Percentiles rank a stretch among this genome's conserved stretches.
Evolutionary conservation across 2,329 filamentous ascomycete species (phyloP).

Genomic region (Botryosphaeria dothidea): DNA sequence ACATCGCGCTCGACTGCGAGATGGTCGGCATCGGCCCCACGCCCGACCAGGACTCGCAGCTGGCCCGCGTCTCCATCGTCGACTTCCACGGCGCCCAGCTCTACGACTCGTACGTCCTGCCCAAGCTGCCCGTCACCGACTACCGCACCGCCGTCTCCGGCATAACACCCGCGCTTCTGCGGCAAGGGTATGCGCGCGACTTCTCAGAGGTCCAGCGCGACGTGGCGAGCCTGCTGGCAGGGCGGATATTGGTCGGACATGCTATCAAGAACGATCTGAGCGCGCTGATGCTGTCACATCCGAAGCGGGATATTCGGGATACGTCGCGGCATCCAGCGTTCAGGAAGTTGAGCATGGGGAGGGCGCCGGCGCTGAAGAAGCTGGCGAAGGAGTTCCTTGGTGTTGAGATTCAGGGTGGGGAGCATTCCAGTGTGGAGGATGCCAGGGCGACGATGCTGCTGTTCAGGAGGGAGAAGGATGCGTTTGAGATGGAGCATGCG

Average conservation of each 20-base stretch:
- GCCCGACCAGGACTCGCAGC: slow-evolving; percentile 67
- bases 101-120: slow-evolving; percentile 89
- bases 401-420: slow-evolving; percentile 60
- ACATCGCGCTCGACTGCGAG: slow-evolving; percentile 91
- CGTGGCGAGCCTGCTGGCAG: slow-evolving; percentile 68
- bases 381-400: slow-evolving; percentile 60
- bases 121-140: slow-evolving; percentile 77
- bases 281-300: slow-evolving; percentile 76
- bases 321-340: slow-evolving; percentile 79
- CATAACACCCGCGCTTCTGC: slow-evolving; percentile 73
- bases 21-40: slow-evolving; percentile 85
- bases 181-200: slow-evolving; percentile 42
- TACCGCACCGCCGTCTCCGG: slow-evolving; percentile 89
- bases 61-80: slow-evolving; percentile 86
- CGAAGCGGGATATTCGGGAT: slow-evolving; percentile 76
- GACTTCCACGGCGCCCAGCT: slow-evolving; percentile 92
- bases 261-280: slow-evolving; percentile 76
- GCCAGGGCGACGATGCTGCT: slow-evolving; percentile 87
- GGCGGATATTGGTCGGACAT: slow-evolving; percentile 78
- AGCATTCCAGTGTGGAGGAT: slow-evolving; percentile 69
- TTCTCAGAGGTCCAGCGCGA: slow-evolving; percentile 78
- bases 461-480: slow-evolving; percentile 79
- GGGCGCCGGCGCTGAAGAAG: slow-evolving; percentile 67
- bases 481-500: slow-evolving; percentile 79
- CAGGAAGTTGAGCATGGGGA: slow-evolving; percentile 66